Evolutionary conservation across 805 yeast genomes (phyloP).

Genomic region (Monosporozyma aquatica): DNA sequence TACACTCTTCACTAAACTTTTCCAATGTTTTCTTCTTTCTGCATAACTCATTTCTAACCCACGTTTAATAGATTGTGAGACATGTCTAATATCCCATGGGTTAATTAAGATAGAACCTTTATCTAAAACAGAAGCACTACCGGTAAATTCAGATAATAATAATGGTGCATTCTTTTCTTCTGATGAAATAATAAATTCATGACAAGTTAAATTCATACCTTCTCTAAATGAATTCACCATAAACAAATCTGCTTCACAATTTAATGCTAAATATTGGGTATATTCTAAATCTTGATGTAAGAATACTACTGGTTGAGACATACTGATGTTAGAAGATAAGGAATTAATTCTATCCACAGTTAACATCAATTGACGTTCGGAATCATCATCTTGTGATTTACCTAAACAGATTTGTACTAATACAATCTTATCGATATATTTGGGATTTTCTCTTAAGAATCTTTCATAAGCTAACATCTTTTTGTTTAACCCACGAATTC

Average conservation of each 20-base stretch:
- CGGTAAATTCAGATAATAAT: constrained; percentile 86
- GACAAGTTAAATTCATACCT: constrained; percentile 95
- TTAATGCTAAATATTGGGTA: constrained; percentile 79
- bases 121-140: constrained; percentile 72
- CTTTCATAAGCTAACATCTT: constrained; percentile 80
- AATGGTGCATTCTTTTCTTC: constrained; percentile 67
- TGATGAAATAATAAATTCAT: constrained; percentile 79
- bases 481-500: constrained; percentile 79
- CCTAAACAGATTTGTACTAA: constrained; percentile 75
- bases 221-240: constrained; percentile 88
- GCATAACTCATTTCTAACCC: constrained; percentile 57
- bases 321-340: constrained; percentile 59
- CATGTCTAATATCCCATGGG: constrained; percentile 77
- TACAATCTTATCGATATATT: constrained; percentile 56
- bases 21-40: constrained; percentile 60
- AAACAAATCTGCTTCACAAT: constrained; percentile 78
- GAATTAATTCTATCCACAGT: constrained; percentile 84
- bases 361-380: constrained; percentile 63
- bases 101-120: constrained; percentile 70
- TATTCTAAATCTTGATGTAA: constrained; percentile 83
- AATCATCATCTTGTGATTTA: constrained; percentile 46
- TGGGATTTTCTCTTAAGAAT: constrained; percentile 65
- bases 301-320: constrained; percentile 74
- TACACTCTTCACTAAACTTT: constrained; percentile 48
- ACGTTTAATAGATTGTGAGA: constrained; percentile 51